phyloP scores from a whole-genome alignment of 768 basidiomycete genomes.

The Lactarius pseudohatsudake region DNA sequence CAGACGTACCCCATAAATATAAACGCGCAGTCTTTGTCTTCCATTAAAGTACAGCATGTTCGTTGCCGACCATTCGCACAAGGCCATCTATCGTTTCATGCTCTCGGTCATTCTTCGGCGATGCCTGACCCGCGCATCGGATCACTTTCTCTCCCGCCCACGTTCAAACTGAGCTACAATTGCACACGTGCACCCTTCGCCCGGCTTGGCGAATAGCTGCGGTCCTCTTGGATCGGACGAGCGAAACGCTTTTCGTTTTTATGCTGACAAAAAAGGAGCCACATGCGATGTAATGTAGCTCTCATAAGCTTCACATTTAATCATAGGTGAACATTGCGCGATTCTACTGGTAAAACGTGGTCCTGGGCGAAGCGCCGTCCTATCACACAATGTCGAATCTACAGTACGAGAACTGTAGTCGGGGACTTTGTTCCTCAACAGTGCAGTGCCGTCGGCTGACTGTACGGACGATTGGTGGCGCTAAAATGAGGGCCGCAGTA shows the following conservation, averaged over 20 bases:
- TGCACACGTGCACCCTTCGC: too few relatives aligned
- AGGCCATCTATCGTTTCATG: background rate
- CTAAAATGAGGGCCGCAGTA: background rate
- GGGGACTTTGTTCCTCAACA: background rate
- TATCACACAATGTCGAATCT: background rate
- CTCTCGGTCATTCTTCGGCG: background rate
- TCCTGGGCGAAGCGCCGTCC: background rate
- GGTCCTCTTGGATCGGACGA: background rate
- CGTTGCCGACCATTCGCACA: background rate
- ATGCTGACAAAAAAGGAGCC: background rate
- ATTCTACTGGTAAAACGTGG: background rate
- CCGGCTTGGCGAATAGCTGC: too few relatives aligned
- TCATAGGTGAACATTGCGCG: background rate
- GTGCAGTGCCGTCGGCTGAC: background rate
- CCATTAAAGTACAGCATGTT: background rate
- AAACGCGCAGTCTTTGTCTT: background rate
- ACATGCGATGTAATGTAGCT: background rate
- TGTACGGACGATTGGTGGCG: background rate
- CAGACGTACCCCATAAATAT: background rate
- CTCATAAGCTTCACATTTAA: background rate
- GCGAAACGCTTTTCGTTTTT: background rate
- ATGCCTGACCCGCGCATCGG: background rate
- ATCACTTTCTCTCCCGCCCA: too few relatives aligned
- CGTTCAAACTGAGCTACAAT: too few relatives aligned
- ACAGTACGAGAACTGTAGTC: background rate